Conservation (phyloP, 2,329 filamentous ascomycete species). For the Tolypocladium pustulatum region DNA sequence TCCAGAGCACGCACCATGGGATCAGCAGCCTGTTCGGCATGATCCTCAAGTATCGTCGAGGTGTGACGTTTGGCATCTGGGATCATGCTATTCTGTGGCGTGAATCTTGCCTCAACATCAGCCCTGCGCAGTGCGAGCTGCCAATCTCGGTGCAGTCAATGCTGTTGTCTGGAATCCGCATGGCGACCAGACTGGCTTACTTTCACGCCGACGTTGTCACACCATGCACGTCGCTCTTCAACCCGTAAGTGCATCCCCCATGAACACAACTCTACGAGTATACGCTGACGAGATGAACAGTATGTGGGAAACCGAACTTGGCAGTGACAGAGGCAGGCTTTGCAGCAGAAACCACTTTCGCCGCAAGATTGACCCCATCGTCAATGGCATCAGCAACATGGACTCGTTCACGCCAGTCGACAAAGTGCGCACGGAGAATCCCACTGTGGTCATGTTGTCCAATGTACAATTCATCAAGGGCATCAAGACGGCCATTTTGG, state of each 20-base stretch:
- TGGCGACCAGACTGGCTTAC: slow-evolving; percentile 34
- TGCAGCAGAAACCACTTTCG: slow-evolving; percentile 46
- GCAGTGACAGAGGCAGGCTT: slow-evolving; percentile 44
- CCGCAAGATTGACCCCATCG: slow-evolving; percentile 52
- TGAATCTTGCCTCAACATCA: slow-evolving; percentile 40
- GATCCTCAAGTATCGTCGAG: slow-evolving; percentile 49
- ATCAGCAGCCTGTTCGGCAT: slow-evolving; percentile 51
- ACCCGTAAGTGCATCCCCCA: slow-evolving; percentile 25
- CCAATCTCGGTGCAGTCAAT: slow-evolving; percentile 37
- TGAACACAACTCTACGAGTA: too few relatives aligned
- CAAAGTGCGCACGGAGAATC: slow-evolving; percentile 44
- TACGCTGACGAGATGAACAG: slow-evolving; percentile 1
- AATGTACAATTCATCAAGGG: slow-evolving; percentile 52
- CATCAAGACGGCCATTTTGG: slow-evolving; percentile 53
- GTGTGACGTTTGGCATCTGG: slow-evolving; percentile 52
- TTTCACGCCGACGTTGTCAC: slow-evolving; percentile 48
- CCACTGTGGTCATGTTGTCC: slow-evolving; percentile 56
- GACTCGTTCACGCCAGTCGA: slow-evolving; percentile 50
- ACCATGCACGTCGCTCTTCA: slow-evolving; percentile 51
- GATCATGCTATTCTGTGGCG: slow-evolving; percentile 54
- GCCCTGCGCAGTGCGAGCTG: slow-evolving; percentile 35
- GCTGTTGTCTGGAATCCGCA: slow-evolving; percentile 33
- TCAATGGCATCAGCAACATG: slow-evolving; percentile 56
- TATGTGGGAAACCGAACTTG: slow-evolving; percentile 52
- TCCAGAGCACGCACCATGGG: slow-evolving; percentile 53